Evolutionary conservation across 176 grass and related monocot genomes (phyloP).

Genomic region (Themeda triandra): DNA sequence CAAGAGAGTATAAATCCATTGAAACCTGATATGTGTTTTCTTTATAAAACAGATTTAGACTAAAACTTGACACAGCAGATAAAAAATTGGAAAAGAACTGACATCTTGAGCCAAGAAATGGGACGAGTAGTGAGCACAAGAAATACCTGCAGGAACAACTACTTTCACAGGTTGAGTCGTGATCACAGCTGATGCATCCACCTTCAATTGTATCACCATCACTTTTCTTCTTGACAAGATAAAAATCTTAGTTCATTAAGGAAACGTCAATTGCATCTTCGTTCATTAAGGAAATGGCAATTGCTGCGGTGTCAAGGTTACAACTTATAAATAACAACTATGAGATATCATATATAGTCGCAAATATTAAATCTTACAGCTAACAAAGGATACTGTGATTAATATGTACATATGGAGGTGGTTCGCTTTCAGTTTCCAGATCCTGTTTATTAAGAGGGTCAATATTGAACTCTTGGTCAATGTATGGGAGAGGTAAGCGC

Average conservation of each 20-base stretch:
- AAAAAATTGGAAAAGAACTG: background rate
- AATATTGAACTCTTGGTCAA: conserved; percentile 75
- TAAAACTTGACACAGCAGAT: background rate
- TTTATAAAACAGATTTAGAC: background rate
- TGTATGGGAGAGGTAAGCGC: conserved; percentile 71
- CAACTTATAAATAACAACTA: background rate
- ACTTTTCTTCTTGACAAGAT: conserved; percentile 79
- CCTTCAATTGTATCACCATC: conserved; percentile 36
- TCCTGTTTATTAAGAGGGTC: conserved; percentile 38
- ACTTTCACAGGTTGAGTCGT: conserved; percentile 62
- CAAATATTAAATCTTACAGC: background rate
- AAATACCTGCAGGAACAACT: conserved; percentile 87
- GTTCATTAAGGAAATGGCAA: conserved; percentile 12
- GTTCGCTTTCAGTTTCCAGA: conserved; percentile 42
- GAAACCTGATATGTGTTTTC: background rate
- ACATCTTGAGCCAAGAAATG: background rate
- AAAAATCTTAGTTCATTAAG: conserved; percentile 62
- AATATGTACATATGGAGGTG: conserved; percentile 71
- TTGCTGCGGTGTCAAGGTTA: conserved; percentile 6
- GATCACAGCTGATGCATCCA: conserved; percentile 62
- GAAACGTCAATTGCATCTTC: background rate
- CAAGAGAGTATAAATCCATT: background rate
- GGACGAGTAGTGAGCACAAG: background rate
- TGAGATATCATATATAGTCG: background rate
- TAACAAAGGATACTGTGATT: conserved; percentile 77